Base-by-base conservation (phyloP, 129 eudicot species). In the Artemisia argyi region DNA sequence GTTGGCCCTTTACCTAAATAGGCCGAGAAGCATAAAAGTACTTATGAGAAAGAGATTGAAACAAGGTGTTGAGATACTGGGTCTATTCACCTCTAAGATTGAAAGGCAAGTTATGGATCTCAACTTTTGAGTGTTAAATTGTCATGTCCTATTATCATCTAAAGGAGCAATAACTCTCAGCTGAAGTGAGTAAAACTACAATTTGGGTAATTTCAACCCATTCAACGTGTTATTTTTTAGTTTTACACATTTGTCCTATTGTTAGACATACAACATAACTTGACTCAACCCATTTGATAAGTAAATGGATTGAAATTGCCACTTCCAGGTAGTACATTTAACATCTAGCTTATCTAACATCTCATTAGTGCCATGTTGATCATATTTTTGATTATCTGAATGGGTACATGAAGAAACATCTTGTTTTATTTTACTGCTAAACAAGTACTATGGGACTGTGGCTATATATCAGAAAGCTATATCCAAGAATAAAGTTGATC, bases 401-500 rank as follows among this genome's bases (percentile, higher is more conserved):
- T 30, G 39, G 4, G 39, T 30, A 30, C 3, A 30, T 30, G 39
- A 30, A 30, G 39, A 30, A 30, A 30, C 39, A 30, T 30, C 39
- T 30, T 30, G 39, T 4, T 73, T 22, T 74, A 8, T 71, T 72
- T 76, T 82, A 84, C 91, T 90, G 94, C 78, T 81, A 57, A 90
- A 94, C 75, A 85, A 80, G 78, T 82, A 35, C 47, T 86, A 54
- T 56, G 97, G 99, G 57, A 88, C 89, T 5, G 52, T 85, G 72
- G 78, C 88, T 69, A 96, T 94, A 20, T 83, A 90, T 81, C 85
- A 90, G 82, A 90, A 84, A 81, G 86, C 90, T 78, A 88, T 94
- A 65, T 85, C 95, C 1, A 84, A 80, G 83, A 85, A 88, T 24
- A 90, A 84, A 80, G 72, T 79, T 73, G 93, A 88, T 83, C 97